Percentiles rank a stretch among this genome's conserved stretches.
These are phyloP conservation scores for Elymus sibiricus DNA, from an alignment of 176 grass and related monocot genomes.

Conservation along the genomic window DNA sequence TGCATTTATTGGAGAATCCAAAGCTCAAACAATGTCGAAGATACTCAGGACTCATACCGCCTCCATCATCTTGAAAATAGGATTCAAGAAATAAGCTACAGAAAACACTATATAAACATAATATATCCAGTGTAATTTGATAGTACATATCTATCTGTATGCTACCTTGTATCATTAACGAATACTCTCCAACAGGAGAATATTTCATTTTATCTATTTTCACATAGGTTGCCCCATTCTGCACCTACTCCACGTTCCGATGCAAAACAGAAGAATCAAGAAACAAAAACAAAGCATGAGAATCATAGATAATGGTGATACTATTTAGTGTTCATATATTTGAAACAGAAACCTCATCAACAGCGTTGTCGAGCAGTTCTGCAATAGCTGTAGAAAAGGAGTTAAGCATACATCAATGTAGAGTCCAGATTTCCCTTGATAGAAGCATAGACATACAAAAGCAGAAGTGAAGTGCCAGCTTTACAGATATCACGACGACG, in stretches of 20 bases:
- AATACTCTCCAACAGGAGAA: conserved; percentile 48
- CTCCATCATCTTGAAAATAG: conserved; percentile 59
- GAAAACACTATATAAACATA: not conserved
- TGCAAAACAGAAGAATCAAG: conserved; percentile 2
- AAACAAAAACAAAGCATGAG: conserved; percentile 15
- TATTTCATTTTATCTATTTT: conserved; percentile 60
- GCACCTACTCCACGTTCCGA: conserved; percentile 37
- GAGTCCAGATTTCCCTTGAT: conserved; percentile 6
- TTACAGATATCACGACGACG: conserved; percentile 21
- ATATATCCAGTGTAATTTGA: not conserved
- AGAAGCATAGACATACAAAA: conserved; percentile 14
- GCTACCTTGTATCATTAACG: conserved; percentile 73
- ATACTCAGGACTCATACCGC: conserved; percentile 71
- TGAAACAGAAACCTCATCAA: conserved; percentile 61
- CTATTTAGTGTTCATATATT: conserved; percentile 19
- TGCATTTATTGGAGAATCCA: conserved; percentile 70
- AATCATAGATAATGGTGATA: not conserved
- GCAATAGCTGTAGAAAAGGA: conserved; percentile 52
- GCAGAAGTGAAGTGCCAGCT: not conserved
- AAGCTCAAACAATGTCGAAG: conserved; percentile 74
- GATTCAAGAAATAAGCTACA: not conserved
- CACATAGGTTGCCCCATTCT: conserved; percentile 66
- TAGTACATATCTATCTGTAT: not conserved
- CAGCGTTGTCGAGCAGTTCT: conserved; percentile 58
- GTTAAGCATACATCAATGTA: not conserved